These are phyloP conservation scores for Metschnikowia shivogae DNA, from an alignment of 805 yeast genomes.

Conservation along the genomic window DNA sequence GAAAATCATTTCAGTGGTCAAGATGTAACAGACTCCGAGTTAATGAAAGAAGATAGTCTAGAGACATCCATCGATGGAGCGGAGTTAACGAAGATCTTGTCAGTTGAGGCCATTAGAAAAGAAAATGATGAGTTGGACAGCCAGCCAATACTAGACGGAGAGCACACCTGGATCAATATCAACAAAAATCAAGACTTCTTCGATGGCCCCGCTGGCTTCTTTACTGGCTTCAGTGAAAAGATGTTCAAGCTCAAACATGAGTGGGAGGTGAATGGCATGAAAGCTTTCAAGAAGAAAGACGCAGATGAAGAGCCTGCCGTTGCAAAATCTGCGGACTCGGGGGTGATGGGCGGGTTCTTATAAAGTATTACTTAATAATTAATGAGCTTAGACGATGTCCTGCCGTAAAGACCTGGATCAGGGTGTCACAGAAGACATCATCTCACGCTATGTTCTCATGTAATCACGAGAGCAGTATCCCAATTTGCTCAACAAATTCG, in stretches of 20 bases:
- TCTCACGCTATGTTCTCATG: neutral
- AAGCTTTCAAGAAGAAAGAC: slow-evolving; percentile 6
- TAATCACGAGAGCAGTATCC: neutral
- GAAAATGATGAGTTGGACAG: slow-evolving; percentile 36
- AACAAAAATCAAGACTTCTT: slow-evolving; percentile 37
- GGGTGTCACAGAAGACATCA: neutral
- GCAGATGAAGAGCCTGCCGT: neutral
- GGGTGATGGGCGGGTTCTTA: slow-evolving; percentile 13
- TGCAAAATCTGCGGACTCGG: neutral
- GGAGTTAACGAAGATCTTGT: slow-evolving; percentile 20
- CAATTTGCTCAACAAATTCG: slow-evolving; percentile 1
- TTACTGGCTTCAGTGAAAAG: slow-evolving; percentile 60
- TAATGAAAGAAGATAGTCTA: slow-evolving; percentile 10
- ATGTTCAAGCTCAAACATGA: slow-evolving; percentile 42
- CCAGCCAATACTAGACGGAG: slow-evolving; percentile 19
- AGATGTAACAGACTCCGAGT: slow-evolving; percentile 9
- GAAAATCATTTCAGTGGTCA: slow-evolving; percentile 51
- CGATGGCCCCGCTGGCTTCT: slow-evolving; percentile 72
- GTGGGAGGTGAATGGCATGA: slow-evolving; percentile 11
- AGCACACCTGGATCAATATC: slow-evolving; percentile 51
- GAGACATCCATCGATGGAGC: slow-evolving; percentile 16
- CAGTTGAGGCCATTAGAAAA: slow-evolving; percentile 33
- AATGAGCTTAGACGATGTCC: neutral
- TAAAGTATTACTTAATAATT: neutral
- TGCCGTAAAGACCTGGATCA: no score